Evolutionary conservation across 768 basidiomycete genomes (phyloP), one percentile per base, ranked within the genome.

Genomic region (Rhodotorula diobovata): DNA sequence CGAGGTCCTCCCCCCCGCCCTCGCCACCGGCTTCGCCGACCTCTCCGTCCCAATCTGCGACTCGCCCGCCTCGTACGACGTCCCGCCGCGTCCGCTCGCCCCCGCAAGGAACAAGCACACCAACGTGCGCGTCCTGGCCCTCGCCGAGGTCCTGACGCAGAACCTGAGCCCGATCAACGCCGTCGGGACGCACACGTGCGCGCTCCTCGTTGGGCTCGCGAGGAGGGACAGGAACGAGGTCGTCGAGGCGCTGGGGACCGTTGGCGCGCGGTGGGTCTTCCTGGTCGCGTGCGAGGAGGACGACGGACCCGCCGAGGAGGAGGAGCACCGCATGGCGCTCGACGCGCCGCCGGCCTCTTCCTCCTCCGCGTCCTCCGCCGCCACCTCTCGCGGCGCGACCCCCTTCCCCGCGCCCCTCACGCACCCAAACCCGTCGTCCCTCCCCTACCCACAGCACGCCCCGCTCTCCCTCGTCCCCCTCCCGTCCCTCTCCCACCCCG

Each of bases 151-250:
- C 46, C 68, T 77, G 57, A 61, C 64, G 20, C 67, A 70, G 61
- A 71, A 70, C 62, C 66, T 77, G 10, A 64, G 67, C 2, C 76
- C 76, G 12, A 77, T 77, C 71, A 77, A 77, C 64, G 74, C 74
- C 8, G 68, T 77, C 18, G 72, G 72, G 2, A 63, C 66, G 34
- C 72, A 73, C 34, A 73, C 72, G 18, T 67, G 65, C 41, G 72
- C 72, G 12, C 41, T 73, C 0, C 56, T 73, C 30, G 68, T 73
- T 58, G 72, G 68, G 11, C 58, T 73, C 30, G 28, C 46, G 45
- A 23, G 25, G 46, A 63, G 70, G 34, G 72, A 73, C 41, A 54
- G 43, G 16, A 10, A 2, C 28, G 72, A 73, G 37, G 72, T 73
- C 1, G 18, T 61, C 53, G 72, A 73, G 34, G 72, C 72, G 37